phyloP scores from a whole-genome alignment of 345 rosid genomes.

The Brassica cretica region DNA sequence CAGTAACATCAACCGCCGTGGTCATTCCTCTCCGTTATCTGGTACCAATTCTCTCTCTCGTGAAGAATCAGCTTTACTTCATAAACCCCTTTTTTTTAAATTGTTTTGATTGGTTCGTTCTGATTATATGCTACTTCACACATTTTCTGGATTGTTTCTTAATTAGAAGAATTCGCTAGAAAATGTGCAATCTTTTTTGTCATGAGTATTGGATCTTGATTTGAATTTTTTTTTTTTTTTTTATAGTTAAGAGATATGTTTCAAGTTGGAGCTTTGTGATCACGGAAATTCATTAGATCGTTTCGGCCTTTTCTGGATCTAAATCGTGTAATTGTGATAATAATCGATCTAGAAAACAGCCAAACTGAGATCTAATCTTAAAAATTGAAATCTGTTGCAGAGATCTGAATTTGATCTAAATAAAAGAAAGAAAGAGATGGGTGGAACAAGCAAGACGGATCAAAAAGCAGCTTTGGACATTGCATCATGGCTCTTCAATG shows the following conservation, averaged over 20 bases:
- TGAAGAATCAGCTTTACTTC: neutral
- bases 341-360: neutral
- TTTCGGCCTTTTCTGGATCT: slow-evolving; percentile 19
- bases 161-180: neutral
- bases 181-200: neutral
- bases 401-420: neutral
- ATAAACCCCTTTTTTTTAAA: neutral
- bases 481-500: slow-evolving; percentile 96
- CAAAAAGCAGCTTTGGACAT: slow-evolving; percentile 78
- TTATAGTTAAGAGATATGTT: neutral
- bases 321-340: slow-evolving; percentile 17
- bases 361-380: slow-evolving; percentile 13
- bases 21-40: neutral
- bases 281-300: neutral
- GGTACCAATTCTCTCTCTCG: neutral
- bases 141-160: neutral
- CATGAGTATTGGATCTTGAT: slow-evolving; percentile 32
- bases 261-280: slow-evolving; percentile 2
- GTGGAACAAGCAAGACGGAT: slow-evolving; percentile 68
- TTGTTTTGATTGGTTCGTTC: neutral
- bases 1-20: slow-evolving; percentile 9
- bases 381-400: slow-evolving; percentile 36
- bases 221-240: neutral
- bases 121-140: neutral
- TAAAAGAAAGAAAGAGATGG: slow-evolving; percentile 42